Evolutionary conservation across 495 filamentous ascomycete species (phyloP), one percentile per base, ranked within the genome.

Genomic region (Neurospora tetraspora): DNA sequence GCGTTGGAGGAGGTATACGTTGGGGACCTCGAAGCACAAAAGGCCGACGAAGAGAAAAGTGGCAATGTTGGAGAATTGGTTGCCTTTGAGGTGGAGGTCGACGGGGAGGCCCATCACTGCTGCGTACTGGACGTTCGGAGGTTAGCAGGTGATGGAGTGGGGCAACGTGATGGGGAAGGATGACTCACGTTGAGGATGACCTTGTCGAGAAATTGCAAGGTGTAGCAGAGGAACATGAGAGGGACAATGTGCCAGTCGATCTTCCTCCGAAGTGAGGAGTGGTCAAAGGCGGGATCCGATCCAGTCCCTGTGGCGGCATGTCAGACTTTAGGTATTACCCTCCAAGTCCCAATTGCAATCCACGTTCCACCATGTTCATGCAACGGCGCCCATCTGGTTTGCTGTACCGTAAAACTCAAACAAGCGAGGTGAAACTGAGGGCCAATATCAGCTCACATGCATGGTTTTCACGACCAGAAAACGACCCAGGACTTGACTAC

Each of bases 171-270:
- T 47, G 45, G 45, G 45, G n/a, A 47, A 23, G n/a, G 20, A 4
- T n/a, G 20, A 4, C 81, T 73, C 39, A 80, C 81, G 70, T 90
- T 91, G 72, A 90, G 80, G 11, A 87, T 83, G 47, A 90, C 86
- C 79, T 92, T 92, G 79, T 92, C 90, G 45, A 91, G 79, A 75
- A 90, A 91, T 78, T 91, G 89, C 78, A 91, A 82, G 39, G 85
- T 88, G 77, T 91, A 91, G 73, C 84, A 85, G 39, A 82, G 74
- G 72, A 90, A 91, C 87, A 89, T 89, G 23, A 90, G 39, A 2
- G 81, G 81, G 36, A 83, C 80, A 39, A 83, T 80, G 72, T 76
- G 80, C 71, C 61, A 78, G 73, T 83, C 81, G 65, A 81, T 80
- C 76, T 80, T 83, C 39, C 76, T 77, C 53, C 80, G 79, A 47